These are phyloP conservation scores for Entelexis paramagnoliae DNA, from an alignment of 1,139 yeast genomes.

Conservation along the genomic window DNA sequence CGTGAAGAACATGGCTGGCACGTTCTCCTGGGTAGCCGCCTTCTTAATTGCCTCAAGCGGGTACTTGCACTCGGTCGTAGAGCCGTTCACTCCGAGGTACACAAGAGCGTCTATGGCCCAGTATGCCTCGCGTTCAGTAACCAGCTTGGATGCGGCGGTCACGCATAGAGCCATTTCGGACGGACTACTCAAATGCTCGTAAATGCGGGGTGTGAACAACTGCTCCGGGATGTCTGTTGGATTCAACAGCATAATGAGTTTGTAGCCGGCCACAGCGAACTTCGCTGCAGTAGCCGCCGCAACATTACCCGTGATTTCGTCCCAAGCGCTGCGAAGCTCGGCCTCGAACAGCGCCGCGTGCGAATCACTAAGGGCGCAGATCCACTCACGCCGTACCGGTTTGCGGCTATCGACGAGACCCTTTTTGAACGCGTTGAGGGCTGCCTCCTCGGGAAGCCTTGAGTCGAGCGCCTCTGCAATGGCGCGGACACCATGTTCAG, in stretches of 20 bases:
- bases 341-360: slow-evolving; percentile 33
- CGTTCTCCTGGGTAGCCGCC: not conserved
- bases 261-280: slow-evolving; percentile 22
- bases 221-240: slow-evolving; percentile 12
- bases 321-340: slow-evolving; percentile 29
- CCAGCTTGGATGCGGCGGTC: slow-evolving; percentile 21
- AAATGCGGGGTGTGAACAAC: slow-evolving; percentile 23
- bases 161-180: slow-evolving; percentile 27
- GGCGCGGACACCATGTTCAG: slow-evolving; percentile 53
- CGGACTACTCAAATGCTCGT: slow-evolving; percentile 24
- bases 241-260: slow-evolving; percentile 12
- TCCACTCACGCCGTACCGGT: slow-evolving; percentile 61
- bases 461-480: slow-evolving; percentile 38
- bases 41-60: not conserved
- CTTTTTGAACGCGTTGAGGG: slow-evolving; percentile 35
- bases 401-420: slow-evolving; percentile 62
- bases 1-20: not conserved
- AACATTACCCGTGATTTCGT: slow-evolving; percentile 28
- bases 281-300: slow-evolving; percentile 26
- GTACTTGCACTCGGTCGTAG: not conserved
- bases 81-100: slow-evolving; percentile 4
- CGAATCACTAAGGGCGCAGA: slow-evolving; percentile 30
- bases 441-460: slow-evolving; percentile 18
- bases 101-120: slow-evolving; percentile 9
- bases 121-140: not conserved